phyloP scores from a whole-genome alignment of 306 rosid species.

The barrel medic (Medicago truncatula) region DNA sequence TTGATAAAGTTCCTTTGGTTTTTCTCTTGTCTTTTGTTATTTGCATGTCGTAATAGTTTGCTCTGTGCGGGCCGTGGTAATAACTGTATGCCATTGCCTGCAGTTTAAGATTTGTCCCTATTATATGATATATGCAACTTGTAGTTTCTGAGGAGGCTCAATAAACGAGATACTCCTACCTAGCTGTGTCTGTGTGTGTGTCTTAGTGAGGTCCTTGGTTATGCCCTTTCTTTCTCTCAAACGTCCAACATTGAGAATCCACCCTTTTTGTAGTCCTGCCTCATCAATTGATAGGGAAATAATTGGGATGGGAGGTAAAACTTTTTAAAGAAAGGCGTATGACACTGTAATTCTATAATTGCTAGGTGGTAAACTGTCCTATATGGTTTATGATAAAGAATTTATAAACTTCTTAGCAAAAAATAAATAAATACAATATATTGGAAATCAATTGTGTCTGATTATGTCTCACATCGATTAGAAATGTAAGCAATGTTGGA shows the following conservation, averaged over 20 bases:
- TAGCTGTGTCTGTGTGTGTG: background rate
- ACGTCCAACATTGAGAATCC: background rate
- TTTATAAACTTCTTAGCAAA: too few species aligned
- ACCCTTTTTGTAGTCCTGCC: background rate
- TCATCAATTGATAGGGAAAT: background rate
- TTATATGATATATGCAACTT: conserved; percentile 9
- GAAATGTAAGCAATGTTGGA: too few species aligned
- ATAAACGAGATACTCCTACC: background rate
- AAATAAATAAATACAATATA: too few species aligned
- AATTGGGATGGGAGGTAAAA: background rate
- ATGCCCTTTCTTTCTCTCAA: background rate
- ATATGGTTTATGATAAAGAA: too few species aligned
- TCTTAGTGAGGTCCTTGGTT: conserved; percentile 1
- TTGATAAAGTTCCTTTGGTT: conserved; percentile 23
- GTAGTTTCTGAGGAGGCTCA: conserved; percentile 8
- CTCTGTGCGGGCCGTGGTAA: conserved; percentile 12
- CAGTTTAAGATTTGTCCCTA: conserved; percentile 27
- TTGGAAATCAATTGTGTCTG: too few species aligned
- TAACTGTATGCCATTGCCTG: background rate
- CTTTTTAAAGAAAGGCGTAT: background rate
- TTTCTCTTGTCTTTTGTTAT: conserved; percentile 38
- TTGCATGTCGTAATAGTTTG: background rate
- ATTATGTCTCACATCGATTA: too few species aligned
- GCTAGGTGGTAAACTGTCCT: too few species aligned
- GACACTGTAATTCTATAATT: too few species aligned